Evolutionary conservation across 2,329 filamentous ascomycete genomes (phyloP).

Genomic region (Ampelomyces quisqualis): DNA sequence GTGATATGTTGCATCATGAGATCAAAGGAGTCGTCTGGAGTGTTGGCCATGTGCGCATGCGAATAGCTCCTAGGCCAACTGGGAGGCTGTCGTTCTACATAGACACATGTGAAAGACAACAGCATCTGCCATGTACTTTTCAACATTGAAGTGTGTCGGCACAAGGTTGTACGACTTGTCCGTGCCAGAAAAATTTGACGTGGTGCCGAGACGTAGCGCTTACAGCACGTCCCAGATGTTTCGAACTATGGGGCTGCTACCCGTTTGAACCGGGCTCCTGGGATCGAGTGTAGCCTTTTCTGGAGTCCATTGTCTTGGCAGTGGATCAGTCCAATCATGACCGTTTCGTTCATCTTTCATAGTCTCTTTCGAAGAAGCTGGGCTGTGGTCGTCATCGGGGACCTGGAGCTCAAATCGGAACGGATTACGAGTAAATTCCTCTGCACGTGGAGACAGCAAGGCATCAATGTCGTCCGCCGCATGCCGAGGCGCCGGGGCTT

Average conservation of each 20-base stretch:
- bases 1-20: not conserved
- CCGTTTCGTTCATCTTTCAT: slow-evolving; percentile 34
- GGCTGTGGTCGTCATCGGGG: slow-evolving; percentile 29
- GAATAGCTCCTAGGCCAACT: no score
- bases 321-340: slow-evolving; percentile 30
- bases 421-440: slow-evolving; percentile 65
- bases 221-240: slow-evolving; percentile 78
- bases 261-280: slow-evolving; percentile 71
- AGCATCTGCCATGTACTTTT: no score
- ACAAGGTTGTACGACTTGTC: no score
- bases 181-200: no score
- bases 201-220: slow-evolving; percentile 29
- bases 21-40: no score
- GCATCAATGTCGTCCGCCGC: slow-evolving; percentile 50
- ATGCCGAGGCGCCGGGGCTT: slow-evolving; percentile 27
- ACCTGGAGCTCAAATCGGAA: slow-evolving; percentile 40
- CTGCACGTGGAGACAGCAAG: slow-evolving; percentile 69
- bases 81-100: no score
- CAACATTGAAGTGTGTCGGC: not conserved
- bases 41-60: no score
- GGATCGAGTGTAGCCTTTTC: slow-evolving; percentile 65
- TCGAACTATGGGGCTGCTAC: slow-evolving; percentile 71
- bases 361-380: slow-evolving; percentile 36
- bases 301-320: slow-evolving; percentile 48
- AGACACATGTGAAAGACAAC: no score